These are phyloP conservation scores for Xylaria cubensis DNA, from an alignment of 495 filamentous ascomycete genomes.

Conservation along the genomic window DNA sequence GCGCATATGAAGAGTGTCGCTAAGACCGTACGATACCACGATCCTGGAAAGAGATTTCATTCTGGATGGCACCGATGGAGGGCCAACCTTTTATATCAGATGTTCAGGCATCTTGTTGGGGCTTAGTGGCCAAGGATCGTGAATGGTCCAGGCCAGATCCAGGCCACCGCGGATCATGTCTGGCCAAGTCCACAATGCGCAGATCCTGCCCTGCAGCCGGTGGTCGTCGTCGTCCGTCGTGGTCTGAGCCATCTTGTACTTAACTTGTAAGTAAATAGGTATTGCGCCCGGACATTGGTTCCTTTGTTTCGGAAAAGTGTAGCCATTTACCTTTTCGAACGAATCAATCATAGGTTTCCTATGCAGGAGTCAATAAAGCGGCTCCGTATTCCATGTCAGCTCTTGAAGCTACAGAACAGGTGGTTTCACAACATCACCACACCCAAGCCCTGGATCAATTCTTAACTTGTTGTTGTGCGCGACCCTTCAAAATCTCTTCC, in stretches of 20 bases:
- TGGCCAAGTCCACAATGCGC: not conserved
- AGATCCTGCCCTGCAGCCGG: slow-evolving; percentile 9
- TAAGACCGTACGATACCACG: slow-evolving; percentile 17
- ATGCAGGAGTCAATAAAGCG: slow-evolving; percentile 6
- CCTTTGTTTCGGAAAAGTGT: slow-evolving; percentile 11
- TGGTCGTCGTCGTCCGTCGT: no score
- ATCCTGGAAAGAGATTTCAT: not conserved
- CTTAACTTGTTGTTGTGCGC: not conserved
- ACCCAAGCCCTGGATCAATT: not conserved
- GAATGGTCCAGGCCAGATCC: slow-evolving; percentile 23
- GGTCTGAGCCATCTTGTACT: not conserved
- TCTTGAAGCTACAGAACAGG: not conserved
- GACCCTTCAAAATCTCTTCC: not conserved
- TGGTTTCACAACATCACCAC: not conserved
- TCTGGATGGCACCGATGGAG: slow-evolving; percentile 19
- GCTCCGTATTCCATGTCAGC: not conserved
- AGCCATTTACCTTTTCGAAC: not conserved
- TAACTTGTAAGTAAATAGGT: slow-evolving; percentile 5
- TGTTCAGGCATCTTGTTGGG: slow-evolving; percentile 1
- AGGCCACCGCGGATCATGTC: slow-evolving; percentile 18
- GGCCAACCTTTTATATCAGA: slow-evolving; percentile 26
- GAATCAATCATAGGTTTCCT: not conserved
- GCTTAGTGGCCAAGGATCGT: slow-evolving; percentile 19
- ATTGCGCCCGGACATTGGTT: not conserved
- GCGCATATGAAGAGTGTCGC: slow-evolving; percentile 1